Conservation (phyloP, 106 monocot genomes). For the Xerophyta viscosa region DNA sequence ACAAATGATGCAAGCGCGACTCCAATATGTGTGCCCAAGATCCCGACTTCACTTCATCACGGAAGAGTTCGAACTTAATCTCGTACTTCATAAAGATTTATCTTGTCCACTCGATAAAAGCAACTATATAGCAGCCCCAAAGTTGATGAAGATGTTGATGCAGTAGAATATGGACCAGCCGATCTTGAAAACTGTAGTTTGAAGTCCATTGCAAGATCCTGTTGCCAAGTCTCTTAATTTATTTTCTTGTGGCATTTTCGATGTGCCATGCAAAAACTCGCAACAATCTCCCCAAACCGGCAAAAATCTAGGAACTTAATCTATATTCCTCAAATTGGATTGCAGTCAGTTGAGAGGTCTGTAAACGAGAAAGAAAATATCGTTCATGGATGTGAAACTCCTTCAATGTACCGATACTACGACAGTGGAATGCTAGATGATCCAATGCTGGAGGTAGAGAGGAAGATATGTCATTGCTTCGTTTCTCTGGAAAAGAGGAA, state of each 20-base stretch:
- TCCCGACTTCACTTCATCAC: not conserved
- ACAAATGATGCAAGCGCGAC: not conserved
- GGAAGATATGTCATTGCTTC: constrained; percentile 7
- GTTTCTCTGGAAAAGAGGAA: not conserved
- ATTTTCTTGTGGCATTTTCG: not conserved
- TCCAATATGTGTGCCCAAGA: not conserved
- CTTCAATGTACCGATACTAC: not conserved
- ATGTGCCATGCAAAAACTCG: not conserved
- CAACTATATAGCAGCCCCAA: not conserved
- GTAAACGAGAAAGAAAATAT: constrained; percentile 17
- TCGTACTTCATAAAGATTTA: not conserved
- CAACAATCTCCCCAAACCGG: not conserved
- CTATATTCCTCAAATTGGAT: no score
- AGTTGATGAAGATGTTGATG: not conserved
- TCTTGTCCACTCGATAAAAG: not conserved
- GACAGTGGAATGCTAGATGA: not conserved
- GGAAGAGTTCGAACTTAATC: no score
- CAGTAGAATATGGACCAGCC: no score
- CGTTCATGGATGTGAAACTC: constrained; percentile 2
- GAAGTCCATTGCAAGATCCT: not conserved
- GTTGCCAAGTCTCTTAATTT: no score
- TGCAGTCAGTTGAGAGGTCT: not conserved
- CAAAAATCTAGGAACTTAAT: constrained; percentile 1
- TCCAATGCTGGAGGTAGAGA: not conserved
- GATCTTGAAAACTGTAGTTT: not conserved